phyloP scores from a whole-genome alignment of 805 yeast genomes.

The Monosporozyma aquatica region DNA sequence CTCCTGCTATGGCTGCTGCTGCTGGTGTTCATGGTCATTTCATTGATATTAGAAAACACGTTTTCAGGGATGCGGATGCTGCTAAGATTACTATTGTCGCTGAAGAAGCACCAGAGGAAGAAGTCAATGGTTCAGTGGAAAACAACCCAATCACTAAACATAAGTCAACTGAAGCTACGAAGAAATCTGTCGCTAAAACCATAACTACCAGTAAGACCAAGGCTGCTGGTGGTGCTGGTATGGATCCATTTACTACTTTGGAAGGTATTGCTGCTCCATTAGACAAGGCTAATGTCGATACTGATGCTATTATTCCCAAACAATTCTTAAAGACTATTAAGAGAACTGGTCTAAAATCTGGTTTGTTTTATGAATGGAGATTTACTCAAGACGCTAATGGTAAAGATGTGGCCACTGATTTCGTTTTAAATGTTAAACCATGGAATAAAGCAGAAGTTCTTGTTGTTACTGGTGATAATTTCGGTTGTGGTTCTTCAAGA shows the following conservation, averaged over 20 bases:
- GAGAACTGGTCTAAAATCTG: conserved; percentile 85
- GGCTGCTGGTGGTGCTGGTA: conserved; percentile 39
- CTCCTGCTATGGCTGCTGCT: conserved; percentile 99
- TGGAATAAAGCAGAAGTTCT: conserved; percentile 73
- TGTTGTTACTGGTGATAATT: conserved; percentile 91
- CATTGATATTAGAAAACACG: conserved; percentile 79
- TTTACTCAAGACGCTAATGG: conserved; percentile 62
- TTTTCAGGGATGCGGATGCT: conserved; percentile 49
- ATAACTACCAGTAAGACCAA: conserved; percentile 32
- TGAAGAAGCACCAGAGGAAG: conserved; percentile 34
- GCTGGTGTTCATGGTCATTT: conserved; percentile 90
- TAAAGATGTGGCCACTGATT: conserved; percentile 76
- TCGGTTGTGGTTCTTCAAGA: conserved; percentile 98
- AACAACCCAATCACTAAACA: conserved; percentile 21
- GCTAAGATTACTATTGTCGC: conserved; percentile 45
- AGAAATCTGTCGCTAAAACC: conserved; percentile 43
- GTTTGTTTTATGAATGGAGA: conserved; percentile 87
- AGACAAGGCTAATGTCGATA: conserved; percentile 91
- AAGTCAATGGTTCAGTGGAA: background rate
- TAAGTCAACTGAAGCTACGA: conserved; percentile 38
- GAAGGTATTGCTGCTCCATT: conserved; percentile 90
- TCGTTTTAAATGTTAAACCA: conserved; percentile 78
- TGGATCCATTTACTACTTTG: conserved; percentile 69
- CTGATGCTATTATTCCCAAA: conserved; percentile 98
- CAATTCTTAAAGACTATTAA: conserved; percentile 96